Conservation (phyloP, 371 early-diverging fungal species). For the Mucor indicus region DNA sequence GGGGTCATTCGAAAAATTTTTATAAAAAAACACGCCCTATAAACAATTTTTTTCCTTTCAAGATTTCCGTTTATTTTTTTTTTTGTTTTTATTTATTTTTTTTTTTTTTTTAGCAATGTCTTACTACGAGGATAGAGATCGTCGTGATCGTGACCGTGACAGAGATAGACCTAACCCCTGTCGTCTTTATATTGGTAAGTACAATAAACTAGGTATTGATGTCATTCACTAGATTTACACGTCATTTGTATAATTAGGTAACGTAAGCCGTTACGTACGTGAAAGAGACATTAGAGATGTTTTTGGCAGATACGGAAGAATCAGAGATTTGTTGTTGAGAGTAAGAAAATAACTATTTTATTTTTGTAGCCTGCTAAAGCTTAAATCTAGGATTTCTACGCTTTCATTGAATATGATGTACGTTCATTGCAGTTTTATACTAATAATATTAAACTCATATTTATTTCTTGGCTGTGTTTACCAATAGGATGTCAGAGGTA, state of each 20-base stretch:
- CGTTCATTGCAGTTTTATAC: slow-evolving; percentile 1
- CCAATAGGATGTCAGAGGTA: slow-evolving; percentile 25
- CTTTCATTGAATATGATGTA: slow-evolving; percentile 61
- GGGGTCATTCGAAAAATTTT: no score
- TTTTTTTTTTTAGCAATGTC: slow-evolving; percentile 12
- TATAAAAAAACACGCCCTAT: no score
- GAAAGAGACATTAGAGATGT: slow-evolving; percentile 37
- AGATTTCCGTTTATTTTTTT: background rate
- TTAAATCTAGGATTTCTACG: slow-evolving; percentile 23
- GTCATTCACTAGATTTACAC: background rate
- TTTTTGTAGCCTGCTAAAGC: slow-evolving; percentile 32
- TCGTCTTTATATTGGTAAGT: slow-evolving; percentile 42
- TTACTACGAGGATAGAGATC: slow-evolving; percentile 20
- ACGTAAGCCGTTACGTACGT: slow-evolving; percentile 36
- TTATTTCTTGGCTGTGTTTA: background rate
- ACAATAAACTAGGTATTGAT: background rate
- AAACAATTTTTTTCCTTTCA: background rate
- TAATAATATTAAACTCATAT: background rate
- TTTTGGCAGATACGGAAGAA: slow-evolving; percentile 29
- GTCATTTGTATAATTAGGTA: slow-evolving; percentile 16
- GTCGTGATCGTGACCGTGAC: slow-evolving; percentile 4
- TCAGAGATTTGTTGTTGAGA: slow-evolving; percentile 26
- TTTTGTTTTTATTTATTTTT: background rate
- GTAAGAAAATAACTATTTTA: slow-evolving; percentile 9
- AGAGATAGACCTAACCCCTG: slow-evolving; percentile 26